Evolutionary conservation across 805 yeast species (phyloP).

Genomic region (Blastobotrys terrestris): DNA sequence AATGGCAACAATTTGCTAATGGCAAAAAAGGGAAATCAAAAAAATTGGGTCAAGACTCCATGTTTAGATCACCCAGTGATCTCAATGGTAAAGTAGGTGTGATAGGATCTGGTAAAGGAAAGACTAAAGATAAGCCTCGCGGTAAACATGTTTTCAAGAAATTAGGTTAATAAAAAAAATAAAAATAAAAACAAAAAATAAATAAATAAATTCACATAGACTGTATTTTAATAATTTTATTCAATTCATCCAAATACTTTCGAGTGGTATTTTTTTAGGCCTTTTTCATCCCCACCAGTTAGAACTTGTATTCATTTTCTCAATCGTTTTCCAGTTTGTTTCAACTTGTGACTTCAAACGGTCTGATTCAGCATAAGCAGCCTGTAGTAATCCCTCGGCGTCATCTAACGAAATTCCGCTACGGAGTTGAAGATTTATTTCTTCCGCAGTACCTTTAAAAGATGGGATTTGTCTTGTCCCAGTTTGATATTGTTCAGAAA

Average conservation of each 20-base stretch:
- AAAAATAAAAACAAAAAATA: too few species aligned
- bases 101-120: constrained; percentile 11
- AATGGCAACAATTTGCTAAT: constrained; percentile 25
- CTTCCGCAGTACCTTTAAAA: neutral
- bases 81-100: constrained; percentile 17
- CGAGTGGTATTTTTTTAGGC: too few species aligned
- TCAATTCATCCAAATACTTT: too few species aligned
- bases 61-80: constrained; percentile 21
- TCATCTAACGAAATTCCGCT: neutral
- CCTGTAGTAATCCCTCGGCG: neutral
- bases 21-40: constrained; percentile 10
- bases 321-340: neutral
- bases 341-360: neutral
- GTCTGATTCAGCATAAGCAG: neutral
- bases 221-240: too few species aligned
- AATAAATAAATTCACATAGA: too few species aligned
- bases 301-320: neutral
- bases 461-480: neutral
- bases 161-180: neutral
- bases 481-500: neutral
- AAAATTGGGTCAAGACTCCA: constrained; percentile 19
- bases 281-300: too few species aligned
- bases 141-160: constrained; percentile 14
- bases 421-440: neutral
- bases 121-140: constrained; percentile 12